Conservation (phyloP, 2,329 filamentous ascomycete genomes). For the Fusarium tanahbumbuense region DNA sequence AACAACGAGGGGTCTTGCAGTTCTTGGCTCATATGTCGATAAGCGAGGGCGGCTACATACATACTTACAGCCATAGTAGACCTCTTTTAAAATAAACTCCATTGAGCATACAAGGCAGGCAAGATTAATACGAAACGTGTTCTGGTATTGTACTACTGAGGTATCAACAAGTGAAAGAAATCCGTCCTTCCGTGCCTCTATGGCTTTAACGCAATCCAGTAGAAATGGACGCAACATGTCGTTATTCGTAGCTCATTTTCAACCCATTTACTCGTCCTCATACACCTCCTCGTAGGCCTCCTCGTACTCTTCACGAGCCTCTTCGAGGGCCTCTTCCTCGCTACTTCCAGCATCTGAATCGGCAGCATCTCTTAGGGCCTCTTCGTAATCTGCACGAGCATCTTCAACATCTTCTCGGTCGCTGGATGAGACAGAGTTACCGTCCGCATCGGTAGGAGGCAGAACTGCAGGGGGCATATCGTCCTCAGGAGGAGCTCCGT, state of each 20-base stretch:
- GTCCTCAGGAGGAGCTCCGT: slow-evolving; percentile 20
- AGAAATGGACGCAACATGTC: slow-evolving; percentile 37
- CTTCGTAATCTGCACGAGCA: slow-evolving; percentile 58
- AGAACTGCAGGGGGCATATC: slow-evolving; percentile 51
- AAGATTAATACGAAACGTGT: slow-evolving; percentile 8
- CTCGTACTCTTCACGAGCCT: slow-evolving; percentile 63
- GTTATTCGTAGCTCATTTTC: slow-evolving; percentile 37
- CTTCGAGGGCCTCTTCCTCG: slow-evolving; percentile 63
- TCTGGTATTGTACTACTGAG: slow-evolving; percentile 32
- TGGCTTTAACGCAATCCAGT: slow-evolving; percentile 29
- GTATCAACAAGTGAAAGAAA: slow-evolving; percentile 36
- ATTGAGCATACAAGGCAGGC: not conserved
- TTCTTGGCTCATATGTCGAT: slow-evolving; percentile 44
- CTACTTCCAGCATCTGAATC: slow-evolving; percentile 63
- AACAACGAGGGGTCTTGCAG: slow-evolving; percentile 13
- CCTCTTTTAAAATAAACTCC: not conserved
- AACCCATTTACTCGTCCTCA: slow-evolving; percentile 39
- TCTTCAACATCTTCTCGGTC: slow-evolving; percentile 57
- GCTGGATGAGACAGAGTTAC: slow-evolving; percentile 56
- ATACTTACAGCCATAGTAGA: not conserved
- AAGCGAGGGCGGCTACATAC: slow-evolving; percentile 34
- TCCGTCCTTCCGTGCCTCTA: slow-evolving; percentile 22
- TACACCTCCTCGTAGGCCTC: slow-evolving; percentile 48
- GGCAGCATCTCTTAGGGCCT: slow-evolving; percentile 53
- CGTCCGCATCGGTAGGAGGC: slow-evolving; percentile 55